Conservation (phyloP, 371 early-diverging fungal genomes). For the Gilbertella persicaria region DNA sequence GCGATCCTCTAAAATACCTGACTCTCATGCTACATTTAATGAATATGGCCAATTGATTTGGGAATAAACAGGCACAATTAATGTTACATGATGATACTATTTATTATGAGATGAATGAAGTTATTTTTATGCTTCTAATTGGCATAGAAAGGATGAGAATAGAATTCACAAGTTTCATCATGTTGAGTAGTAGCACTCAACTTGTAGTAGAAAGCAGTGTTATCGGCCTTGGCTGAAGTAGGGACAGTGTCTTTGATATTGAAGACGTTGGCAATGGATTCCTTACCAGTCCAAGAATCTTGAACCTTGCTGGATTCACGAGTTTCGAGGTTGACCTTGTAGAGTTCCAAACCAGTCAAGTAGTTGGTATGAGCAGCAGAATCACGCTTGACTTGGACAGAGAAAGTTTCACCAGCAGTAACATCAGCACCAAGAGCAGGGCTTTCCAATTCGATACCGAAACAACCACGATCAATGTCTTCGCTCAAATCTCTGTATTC, state of each 20-base stretch:
- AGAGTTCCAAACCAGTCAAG: slow-evolving; percentile 33
- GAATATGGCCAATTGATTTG: slow-evolving; percentile 48
- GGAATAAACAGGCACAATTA: slow-evolving; percentile 25
- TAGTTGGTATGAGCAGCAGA: slow-evolving; percentile 40
- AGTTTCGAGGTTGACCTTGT: slow-evolving; percentile 35
- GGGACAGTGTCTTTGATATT: slow-evolving; percentile 46
- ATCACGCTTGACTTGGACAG: slow-evolving; percentile 45
- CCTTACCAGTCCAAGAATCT: slow-evolving; percentile 35
- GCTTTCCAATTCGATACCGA: slow-evolving; percentile 40
- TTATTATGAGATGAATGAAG: background rate
- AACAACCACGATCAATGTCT: slow-evolving; percentile 51
- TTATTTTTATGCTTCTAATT: slow-evolving; percentile 9
- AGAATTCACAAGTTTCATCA: slow-evolving; percentile 46
- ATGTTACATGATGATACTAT: background rate
- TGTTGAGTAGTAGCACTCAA: slow-evolving; percentile 39
- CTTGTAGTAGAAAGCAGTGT: slow-evolving; percentile 50
- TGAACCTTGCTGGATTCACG: slow-evolving; percentile 38
- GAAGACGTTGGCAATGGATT: slow-evolving; percentile 28
- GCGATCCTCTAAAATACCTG: slow-evolving; percentile 24
- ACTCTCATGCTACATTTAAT: slow-evolving; percentile 32
- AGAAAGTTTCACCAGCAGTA: slow-evolving; percentile 16
- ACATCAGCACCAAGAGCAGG: slow-evolving; percentile 39
- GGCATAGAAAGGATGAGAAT: slow-evolving; percentile 51
- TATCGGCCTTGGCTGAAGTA: slow-evolving; percentile 21
- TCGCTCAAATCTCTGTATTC: slow-evolving; percentile 26